These are phyloP conservation scores for Fusarium sp. DNA, from an alignment of 2,329 filamentous ascomycete genomes.

Conservation along the genomic window DNA sequence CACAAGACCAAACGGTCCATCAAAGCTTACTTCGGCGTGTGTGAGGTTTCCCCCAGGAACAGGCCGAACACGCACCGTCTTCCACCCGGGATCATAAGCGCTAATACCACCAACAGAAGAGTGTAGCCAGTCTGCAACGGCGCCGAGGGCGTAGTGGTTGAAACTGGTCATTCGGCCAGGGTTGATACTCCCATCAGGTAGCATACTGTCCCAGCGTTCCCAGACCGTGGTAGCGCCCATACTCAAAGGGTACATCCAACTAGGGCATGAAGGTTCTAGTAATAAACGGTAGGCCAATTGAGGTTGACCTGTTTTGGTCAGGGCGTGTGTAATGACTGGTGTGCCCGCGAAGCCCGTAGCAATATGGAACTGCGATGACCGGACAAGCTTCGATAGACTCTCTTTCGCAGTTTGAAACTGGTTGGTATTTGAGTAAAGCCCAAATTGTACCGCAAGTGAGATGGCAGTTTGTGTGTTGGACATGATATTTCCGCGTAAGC, in stretches of 20 bases:
- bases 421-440: background rate
- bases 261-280: constrained; percentile 59
- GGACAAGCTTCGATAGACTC: background rate
- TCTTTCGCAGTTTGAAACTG: background rate
- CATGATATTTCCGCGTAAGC: background rate
- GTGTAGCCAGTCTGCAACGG: constrained; percentile 64
- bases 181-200: constrained; percentile 61
- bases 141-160: constrained; percentile 66
- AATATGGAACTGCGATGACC: background rate
- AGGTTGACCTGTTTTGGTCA: background rate
- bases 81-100: background rate
- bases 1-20: background rate
- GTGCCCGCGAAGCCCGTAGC: background rate
- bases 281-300: constrained; percentile 61
- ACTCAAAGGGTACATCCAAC: constrained; percentile 64
- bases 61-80: background rate
- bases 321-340: background rate
- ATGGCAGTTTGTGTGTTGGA: background rate
- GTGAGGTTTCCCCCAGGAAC: background rate
- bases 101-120: background rate
- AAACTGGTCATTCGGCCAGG: constrained; percentile 65
- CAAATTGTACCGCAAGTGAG: background rate
- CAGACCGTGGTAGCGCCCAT: constrained; percentile 64
- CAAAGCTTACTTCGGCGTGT: background rate
- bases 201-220: constrained; percentile 66